Evolutionary conservation across 2,329 filamentous ascomycete genomes (phyloP), one percentile per base, ranked within the genome.

Genomic region (Paracoccidioides lutzii): DNA sequence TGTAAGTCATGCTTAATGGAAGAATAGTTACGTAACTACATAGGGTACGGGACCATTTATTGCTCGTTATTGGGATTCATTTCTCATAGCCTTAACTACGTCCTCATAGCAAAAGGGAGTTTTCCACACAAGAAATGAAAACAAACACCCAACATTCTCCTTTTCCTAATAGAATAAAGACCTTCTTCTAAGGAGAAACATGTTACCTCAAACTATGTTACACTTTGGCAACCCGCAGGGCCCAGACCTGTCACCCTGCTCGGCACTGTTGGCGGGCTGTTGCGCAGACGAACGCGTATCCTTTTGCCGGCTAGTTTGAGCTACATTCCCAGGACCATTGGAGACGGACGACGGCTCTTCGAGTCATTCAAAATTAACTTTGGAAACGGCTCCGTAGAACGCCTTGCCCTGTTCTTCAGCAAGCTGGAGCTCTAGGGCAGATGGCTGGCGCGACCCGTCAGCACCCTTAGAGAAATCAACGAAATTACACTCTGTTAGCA

Each of bases 401-500:
- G 75, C 68, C 78, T 89, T 84, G 73, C 93, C 93, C 77, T 98
- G 93, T 64, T 80, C 80, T 59, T 77, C 79, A 58, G 93, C 93
- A 59, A 97, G 69, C 71, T 87, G 78, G 59, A 95, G 75, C 78
- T 98, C 93, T 63, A 82, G 78, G 7, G 75, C 69, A 14, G 78
- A 76, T 52, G 93, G 93, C 78, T 91, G 84, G 67, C 93, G 85
- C 57, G 85, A 88, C 64, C 93, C 93, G 65, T 96, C 89, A 58
- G 69, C 77, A 59, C 69, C 77, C 77, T 79, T 79, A 57, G 38
- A 42, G 35, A 22, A 35, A 22, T 22, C 22, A 22, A 22, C 22
- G 22, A 1, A 22, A 2, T 1, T 22, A 22, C 22, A 22, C 22
- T 22, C 22, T 22, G 22, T 22, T 22, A 22, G n/a, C n/a, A n/a